A percentile compares a stretch with the other conserved stretches of the same genome.
These are phyloP conservation scores for Entomortierella chlamydospora DNA, from an alignment of 192 early-diverging fungal genomes.

Conservation along the genomic window DNA sequence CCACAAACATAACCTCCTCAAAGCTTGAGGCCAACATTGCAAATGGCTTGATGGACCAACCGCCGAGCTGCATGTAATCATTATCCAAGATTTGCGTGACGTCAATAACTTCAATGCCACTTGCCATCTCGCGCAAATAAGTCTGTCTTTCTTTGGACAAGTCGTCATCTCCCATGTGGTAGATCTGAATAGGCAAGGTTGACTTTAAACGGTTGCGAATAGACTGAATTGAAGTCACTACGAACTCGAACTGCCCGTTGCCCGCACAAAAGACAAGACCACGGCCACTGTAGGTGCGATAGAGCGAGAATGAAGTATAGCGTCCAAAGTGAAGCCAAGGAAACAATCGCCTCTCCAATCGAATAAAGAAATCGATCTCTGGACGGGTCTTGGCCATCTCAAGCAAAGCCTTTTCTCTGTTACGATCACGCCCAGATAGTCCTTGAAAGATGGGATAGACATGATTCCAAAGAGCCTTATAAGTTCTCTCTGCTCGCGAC, in stretches of 20 bases:
- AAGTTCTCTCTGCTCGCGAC: conserved; percentile 48
- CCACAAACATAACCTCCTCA: conserved; percentile 73
- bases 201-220: conserved; percentile 49
- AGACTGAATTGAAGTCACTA: conserved; percentile 53
- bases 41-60: conserved; percentile 82
- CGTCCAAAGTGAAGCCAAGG: conserved; percentile 55
- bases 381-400: conserved; percentile 32
- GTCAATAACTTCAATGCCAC: conserved; percentile 52
- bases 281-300: conserved; percentile 18
- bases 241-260: conserved; percentile 55
- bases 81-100: conserved; percentile 58
- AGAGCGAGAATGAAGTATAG: conserved; percentile 51
- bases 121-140: conserved; percentile 38
- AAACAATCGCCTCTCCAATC: conserved; percentile 49
- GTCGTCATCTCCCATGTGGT: conserved; percentile 65
- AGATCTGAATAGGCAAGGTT: conserved; percentile 71
- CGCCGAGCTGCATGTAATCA: conserved; percentile 56
- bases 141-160: conserved; percentile 42
- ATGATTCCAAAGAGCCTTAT: conserved; percentile 57
- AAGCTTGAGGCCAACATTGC: conserved; percentile 71
- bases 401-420: conserved; percentile 9
- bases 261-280: conserved; percentile 65
- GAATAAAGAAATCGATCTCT: conserved; percentile 42
- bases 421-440: conserved; percentile 24
- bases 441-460: conserved; percentile 53